Conservation (phyloP, 75 land plant genomes). For the Ceratopteris richardii region DNA sequence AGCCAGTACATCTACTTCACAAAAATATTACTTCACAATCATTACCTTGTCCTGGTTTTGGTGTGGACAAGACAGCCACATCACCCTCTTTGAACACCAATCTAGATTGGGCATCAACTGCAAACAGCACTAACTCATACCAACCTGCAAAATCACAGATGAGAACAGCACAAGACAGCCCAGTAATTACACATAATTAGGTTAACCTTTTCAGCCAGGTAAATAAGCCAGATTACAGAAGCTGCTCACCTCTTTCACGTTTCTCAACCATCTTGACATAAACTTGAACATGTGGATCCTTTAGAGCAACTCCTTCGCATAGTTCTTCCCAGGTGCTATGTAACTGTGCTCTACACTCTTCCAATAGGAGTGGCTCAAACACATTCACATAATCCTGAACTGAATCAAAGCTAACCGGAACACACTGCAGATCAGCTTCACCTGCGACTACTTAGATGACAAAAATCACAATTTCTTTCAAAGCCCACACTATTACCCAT, state of each 20-base stretch:
- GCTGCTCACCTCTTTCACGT: conserved; percentile 78
- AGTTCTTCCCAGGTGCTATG: conserved; percentile 92
- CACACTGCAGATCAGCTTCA: conserved; percentile 82
- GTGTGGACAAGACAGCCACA: conserved; percentile 81
- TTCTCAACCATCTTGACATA: conserved; percentile 67
- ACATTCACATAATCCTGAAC: conserved; percentile 89
- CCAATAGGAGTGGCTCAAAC: conserved; percentile 96
- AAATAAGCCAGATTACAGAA: no score
- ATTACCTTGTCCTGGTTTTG: conserved; percentile 80
- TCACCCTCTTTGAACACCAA: conserved; percentile 94
- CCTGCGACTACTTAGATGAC: no score
- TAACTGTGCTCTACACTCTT: conserved; percentile 95
- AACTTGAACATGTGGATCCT: conserved; percentile 65
- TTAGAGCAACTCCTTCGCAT: conserved; percentile 41
- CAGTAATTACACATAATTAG: no score
- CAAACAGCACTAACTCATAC: conserved; percentile 81
- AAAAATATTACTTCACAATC: no score
- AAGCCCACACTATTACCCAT: no score
- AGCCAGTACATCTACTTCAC: neutral
- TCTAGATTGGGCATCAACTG: conserved; percentile 48
- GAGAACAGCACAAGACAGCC: neutral
- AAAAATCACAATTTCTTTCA: neutral
- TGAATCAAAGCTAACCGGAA: conserved; percentile 93
- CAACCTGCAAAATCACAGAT: conserved; percentile 60
- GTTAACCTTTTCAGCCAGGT: no score